phyloP scores from a whole-genome alignment of 225 moss, liverwort and hornwort genomes.

The Neckera pumila region DNA sequence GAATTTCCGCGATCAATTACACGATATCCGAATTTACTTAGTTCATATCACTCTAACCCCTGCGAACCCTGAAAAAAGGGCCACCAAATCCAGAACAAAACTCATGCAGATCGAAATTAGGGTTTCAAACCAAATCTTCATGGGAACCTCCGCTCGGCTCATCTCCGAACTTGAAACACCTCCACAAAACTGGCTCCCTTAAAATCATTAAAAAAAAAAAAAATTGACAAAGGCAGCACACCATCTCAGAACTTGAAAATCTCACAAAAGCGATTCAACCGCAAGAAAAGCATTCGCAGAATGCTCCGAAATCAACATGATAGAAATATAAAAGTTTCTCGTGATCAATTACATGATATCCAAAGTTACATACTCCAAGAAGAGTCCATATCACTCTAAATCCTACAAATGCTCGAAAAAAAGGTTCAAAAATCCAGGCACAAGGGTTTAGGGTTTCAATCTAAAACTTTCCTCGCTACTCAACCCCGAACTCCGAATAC shows the following conservation, averaged over 20 bases:
- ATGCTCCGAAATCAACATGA: not conserved
- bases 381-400: not conserved
- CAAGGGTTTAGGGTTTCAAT: not conserved
- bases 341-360: constrained; percentile 3
- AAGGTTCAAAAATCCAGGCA: not conserved
- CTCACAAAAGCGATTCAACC: not conserved
- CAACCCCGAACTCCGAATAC: not conserved
- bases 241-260: not conserved
- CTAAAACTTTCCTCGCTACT: not conserved
- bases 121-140: not conserved
- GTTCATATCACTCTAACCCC: not conserved
- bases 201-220: not conserved
- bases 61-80: too few relatives aligned
- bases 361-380: not conserved
- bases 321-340: not conserved
- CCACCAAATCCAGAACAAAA: not conserved
- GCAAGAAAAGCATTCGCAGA: not conserved
- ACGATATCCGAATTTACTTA: not conserved
- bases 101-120: not conserved
- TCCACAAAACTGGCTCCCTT: not conserved
- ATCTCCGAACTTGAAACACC: not conserved
- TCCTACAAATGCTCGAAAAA: not conserved
- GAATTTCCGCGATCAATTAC: not conserved
- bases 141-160: not conserved
- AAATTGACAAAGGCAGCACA: not conserved